Evolutionary conservation across 306 rosid species (phyloP).

Genomic region (Myrica gale): DNA sequence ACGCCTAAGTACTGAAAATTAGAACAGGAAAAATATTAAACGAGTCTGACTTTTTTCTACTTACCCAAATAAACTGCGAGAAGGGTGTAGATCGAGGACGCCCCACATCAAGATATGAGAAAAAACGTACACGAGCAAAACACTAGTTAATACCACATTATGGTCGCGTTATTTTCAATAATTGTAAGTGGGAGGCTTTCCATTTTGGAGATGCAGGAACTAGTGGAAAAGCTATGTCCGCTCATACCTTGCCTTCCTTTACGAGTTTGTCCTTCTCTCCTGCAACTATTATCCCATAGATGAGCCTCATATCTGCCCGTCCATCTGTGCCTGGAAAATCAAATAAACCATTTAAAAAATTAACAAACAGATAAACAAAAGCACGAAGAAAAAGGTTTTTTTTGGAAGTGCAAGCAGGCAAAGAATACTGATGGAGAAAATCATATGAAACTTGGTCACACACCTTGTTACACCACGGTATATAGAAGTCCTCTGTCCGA

Average conservation of each 20-base stretch:
- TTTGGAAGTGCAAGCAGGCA: neutral
- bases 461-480: slow-evolving; percentile 98
- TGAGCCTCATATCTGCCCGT: slow-evolving; percentile 97
- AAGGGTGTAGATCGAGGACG: slow-evolving; percentile 33
- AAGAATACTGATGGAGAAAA: neutral
- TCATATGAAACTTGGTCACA: neutral
- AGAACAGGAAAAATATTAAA: neutral
- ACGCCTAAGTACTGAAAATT: neutral
- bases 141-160: neutral
- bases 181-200: neutral
- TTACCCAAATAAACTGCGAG: slow-evolving; percentile 83
- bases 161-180: neutral
- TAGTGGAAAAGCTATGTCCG: neutral
- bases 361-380: neutral
- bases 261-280: slow-evolving; percentile 97
- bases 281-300: slow-evolving; percentile 91
- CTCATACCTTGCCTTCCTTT: slow-evolving; percentile 87
- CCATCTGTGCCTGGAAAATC: slow-evolving; percentile 75
- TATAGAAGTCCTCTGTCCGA: slow-evolving; percentile 91
- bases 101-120: slow-evolving; percentile 24
- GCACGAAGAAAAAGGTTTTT: neutral
- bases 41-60: slow-evolving; percentile 30
- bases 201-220: neutral
- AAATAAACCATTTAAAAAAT: neutral
- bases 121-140: slow-evolving; percentile 14